Base-by-base conservation (phyloP, 768 basidiomycete genomes). In the Termitomyces sp. region DNA sequence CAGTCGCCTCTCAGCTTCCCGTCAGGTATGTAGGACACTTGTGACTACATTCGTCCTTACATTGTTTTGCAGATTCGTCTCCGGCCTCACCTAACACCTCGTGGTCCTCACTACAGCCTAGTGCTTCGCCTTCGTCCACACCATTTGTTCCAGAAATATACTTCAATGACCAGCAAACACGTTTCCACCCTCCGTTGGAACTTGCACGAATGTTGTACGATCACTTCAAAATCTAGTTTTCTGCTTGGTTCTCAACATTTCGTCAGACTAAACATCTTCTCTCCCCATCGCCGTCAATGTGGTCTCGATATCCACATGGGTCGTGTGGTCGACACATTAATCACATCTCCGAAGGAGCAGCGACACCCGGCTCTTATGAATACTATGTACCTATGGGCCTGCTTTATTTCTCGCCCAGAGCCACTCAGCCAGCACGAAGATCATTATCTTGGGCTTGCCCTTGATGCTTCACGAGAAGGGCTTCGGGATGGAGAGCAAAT, bases 361-460 rank as follows among this genome's bases (percentile, higher is more conserved):
- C 83, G 83, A 19, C 90, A 92, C 64, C 85, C 90, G 9, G 82
- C 79, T 53, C 78, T 93, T 14, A 82, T 91, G 77, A 89, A 91
- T 65, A 79, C 89, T 59, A 85, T 91, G 64, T 92, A 85, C 66
- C 80, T 91, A 7, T 91, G 89, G 86, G 86, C 88, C 1, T 91
- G 89, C 68, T 89, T 86, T 66, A 78, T 91, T 41, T 89, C 90
- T 10, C 78, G 87, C 21, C 84, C 88, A 7, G 85, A 83, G 40
- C 78, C 82, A 5, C 74, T 91, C 12, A 81, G 81, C 62, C 81
- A 84, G 51, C 85, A 90, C 64, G 89, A 92, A 70, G 77, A 81
- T 15, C 81, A 84, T 60, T 92, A 89, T 64, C 82, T 92, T 55
- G 73, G 71, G 10, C 80, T 81, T 37, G 75, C 87, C 2, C 79